phyloP scores from a whole-genome alignment of 2,329 filamentous ascomycete genomes.

The Apiospora saccharicola region DNA sequence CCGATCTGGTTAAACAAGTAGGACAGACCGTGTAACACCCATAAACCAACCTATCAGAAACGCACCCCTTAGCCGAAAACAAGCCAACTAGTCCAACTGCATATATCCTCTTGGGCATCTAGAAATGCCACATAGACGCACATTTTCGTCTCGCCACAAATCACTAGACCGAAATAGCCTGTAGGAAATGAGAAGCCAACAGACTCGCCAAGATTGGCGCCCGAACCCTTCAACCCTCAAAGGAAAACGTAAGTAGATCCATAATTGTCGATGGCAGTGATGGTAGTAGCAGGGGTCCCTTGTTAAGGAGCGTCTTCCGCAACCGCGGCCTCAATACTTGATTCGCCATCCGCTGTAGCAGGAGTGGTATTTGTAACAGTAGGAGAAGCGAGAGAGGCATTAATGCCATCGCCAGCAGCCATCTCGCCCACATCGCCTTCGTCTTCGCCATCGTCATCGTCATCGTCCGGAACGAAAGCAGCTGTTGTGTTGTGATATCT shows the following conservation, averaged over 20 bases:
- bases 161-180: not conserved
- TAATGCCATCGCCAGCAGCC: too few relatives aligned
- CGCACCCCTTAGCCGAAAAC: not conserved
- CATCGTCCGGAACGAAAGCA: slow-evolving; percentile 55
- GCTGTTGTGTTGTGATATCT: slow-evolving; percentile 57
- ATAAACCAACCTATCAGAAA: not conserved
- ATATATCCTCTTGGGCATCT: not conserved
- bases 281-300: not conserved
- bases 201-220: not conserved
- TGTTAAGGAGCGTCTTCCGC: not conserved
- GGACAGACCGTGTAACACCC: not conserved
- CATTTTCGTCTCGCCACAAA: not conserved
- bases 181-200: not conserved
- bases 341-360: not conserved
- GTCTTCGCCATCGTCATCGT: slow-evolving; percentile 38
- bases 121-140: not conserved
- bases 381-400: not conserved
- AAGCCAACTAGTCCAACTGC: not conserved
- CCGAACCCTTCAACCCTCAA: not conserved
- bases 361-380: not conserved
- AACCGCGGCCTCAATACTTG: not conserved
- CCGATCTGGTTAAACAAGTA: too few relatives aligned
- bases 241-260: not conserved
- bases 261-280: too few relatives aligned
- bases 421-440: not conserved